Evolutionary conservation across 2,329 filamentous ascomycete genomes (phyloP).

Genomic region (Lachnellula subtilissima): DNA sequence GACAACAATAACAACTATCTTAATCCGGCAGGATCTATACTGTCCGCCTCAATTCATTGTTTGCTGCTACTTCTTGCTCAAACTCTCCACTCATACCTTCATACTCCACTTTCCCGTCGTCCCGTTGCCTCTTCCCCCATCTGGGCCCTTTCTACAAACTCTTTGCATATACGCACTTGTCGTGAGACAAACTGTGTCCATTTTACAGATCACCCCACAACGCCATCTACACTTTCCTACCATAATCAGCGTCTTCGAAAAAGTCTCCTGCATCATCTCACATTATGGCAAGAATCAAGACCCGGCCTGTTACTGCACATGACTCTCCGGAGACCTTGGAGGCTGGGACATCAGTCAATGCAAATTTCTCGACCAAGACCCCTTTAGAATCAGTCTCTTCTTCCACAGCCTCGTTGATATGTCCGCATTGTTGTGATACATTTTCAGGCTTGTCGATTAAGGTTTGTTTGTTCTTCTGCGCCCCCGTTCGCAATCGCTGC

Average conservation of each 20-base stretch:
- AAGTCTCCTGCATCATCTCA: background rate
- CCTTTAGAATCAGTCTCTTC: constrained; percentile 4
- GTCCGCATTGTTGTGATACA: constrained; percentile 8
- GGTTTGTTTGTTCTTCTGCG: constrained; percentile 3
- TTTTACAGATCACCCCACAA: background rate
- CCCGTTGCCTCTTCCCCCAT: background rate
- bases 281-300: constrained; percentile 13
- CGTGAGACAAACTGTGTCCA: constrained; percentile 9
- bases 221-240: background rate
- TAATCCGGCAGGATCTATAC: too few relatives aligned
- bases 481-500: background rate
- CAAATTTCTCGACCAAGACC: constrained; percentile 6
- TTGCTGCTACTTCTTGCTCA: too few relatives aligned
- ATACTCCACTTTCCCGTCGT: too few relatives aligned
- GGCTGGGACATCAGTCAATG: constrained; percentile 2
- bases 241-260: background rate
- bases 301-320: constrained; percentile 1
- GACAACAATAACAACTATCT: too few relatives aligned
- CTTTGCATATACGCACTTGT: constrained; percentile 3
- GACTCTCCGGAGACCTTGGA: constrained; percentile 1
- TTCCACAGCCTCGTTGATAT: constrained; percentile 3
- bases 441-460: constrained; percentile 8
- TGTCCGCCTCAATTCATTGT: too few relatives aligned
- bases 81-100: too few relatives aligned
- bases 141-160: constrained; percentile 5